phyloP scores from a whole-genome alignment of 2,329 filamentous ascomycete species.

The Coniochaeta sp. region DNA sequence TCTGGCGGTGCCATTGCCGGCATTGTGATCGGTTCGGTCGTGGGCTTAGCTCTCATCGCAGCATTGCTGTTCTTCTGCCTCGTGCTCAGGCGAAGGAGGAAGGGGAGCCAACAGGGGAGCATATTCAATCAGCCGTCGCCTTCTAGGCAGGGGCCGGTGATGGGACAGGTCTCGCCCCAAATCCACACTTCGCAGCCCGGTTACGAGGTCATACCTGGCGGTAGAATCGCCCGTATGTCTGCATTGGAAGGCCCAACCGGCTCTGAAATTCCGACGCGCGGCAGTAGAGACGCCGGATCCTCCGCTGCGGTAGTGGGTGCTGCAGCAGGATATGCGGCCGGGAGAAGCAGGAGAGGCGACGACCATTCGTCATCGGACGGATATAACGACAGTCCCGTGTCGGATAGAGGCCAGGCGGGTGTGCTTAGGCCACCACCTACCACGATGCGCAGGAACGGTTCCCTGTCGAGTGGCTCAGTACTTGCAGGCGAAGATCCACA shows the following conservation, averaged over 20 bases:
- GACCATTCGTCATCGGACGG: conserved; percentile 65
- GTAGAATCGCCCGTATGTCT: conserved; percentile 91
- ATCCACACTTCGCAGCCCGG: conserved; percentile 37
- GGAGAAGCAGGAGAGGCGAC: conserved; percentile 38
- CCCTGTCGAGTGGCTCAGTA: conserved; percentile 76
- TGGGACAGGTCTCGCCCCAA: conserved; percentile 28
- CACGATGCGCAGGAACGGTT: conserved; percentile 68
- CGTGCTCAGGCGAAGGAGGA: conserved; percentile 42
- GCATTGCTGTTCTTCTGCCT: conserved; percentile 64
- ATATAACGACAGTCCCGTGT: conserved; percentile 65
- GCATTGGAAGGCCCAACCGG: conserved; percentile 73
- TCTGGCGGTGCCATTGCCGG: conserved; percentile 88
- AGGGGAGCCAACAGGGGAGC: conserved; percentile 58
- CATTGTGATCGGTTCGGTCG: conserved; percentile 74
- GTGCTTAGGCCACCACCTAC: conserved; percentile 52
- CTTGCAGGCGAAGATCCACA: conserved; percentile 64
- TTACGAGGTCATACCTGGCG: conserved; percentile 74
- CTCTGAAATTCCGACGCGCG: conserved; percentile 46
- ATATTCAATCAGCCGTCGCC: conserved; percentile 89
- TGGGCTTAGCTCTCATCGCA: conserved; percentile 62
- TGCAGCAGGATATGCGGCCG: conserved; percentile 39
- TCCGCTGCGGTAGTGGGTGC: conserved; percentile 39
- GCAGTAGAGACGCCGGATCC: conserved; percentile 34
- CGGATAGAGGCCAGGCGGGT: conserved; percentile 49
- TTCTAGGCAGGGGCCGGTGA: conserved; percentile 40